A percentile compares a stretch with the other conserved stretches of the same genome.
Conservation (phyloP, 2,329 filamentous ascomycete genomes). For the Madurella fahalii region DNA sequence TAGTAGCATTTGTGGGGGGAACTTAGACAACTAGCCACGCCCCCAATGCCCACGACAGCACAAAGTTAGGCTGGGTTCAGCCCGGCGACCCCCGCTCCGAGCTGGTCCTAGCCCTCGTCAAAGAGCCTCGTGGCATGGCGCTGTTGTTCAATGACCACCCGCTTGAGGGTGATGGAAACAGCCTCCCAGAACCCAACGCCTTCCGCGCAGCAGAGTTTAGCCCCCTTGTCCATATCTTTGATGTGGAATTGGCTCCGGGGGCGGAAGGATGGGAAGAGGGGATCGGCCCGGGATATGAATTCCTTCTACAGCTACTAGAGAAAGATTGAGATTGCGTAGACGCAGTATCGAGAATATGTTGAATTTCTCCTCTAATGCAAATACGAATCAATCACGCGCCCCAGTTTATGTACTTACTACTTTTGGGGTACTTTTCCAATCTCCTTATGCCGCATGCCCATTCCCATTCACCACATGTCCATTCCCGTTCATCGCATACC, state of each 20-base stretch:
- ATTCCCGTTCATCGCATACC: not conserved
- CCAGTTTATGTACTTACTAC: no score
- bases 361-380: no score
- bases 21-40: not conserved
- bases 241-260: not conserved
- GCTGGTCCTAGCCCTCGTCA: conserved; percentile 1
- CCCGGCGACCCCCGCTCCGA: conserved; percentile 3
- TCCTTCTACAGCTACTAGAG: not conserved
- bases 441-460: no score
- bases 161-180: not conserved
- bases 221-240: not conserved
- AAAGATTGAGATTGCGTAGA: not conserved
- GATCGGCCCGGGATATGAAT: not conserved
- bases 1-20: no score
- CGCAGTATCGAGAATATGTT: no score
- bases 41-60: not conserved
- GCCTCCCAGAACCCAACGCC: not conserved
- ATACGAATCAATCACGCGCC: no score
- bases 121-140: not conserved
- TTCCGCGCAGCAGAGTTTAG: not conserved
- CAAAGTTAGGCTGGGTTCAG: not conserved
- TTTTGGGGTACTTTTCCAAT: no score
- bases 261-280: not conserved
- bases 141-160: not conserved
- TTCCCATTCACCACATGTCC: no score